phyloP scores from a whole-genome alignment of 108 stramenopile species.

The Aurantiochytrium sp. region DNA sequence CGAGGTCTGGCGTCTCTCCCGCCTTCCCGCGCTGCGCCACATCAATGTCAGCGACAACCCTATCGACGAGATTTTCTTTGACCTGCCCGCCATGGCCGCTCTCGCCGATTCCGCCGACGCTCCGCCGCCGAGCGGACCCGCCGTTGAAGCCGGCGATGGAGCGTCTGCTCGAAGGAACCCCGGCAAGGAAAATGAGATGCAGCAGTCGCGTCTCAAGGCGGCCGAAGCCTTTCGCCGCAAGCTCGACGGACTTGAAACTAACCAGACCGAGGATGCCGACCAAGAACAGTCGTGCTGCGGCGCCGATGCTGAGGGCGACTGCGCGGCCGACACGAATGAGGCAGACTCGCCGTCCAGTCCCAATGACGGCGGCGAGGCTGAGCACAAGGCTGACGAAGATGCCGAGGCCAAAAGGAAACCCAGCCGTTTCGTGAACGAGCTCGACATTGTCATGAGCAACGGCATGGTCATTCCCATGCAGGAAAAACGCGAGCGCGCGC shows the following conservation, averaged over 20 bases:
- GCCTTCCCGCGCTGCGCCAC: background rate
- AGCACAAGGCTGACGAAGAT: background rate
- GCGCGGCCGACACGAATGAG: background rate
- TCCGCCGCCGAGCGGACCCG: no score
- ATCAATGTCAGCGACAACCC: conserved; percentile 3
- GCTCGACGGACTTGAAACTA: background rate
- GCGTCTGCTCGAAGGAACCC: background rate
- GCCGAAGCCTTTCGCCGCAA: background rate
- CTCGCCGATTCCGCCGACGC: background rate
- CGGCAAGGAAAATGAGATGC: background rate
- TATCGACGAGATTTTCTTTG: background rate
- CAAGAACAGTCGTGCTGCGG: no score
- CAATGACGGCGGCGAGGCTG: background rate
- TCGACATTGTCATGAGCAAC: conserved; percentile 19
- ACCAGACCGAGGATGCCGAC: no score
- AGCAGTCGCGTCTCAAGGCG: background rate
- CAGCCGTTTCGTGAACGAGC: background rate
- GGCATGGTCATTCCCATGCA: background rate
- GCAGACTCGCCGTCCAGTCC: background rate
- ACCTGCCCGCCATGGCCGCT: background rate
- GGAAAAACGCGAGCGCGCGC: background rate
- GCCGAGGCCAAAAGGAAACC: background rate
- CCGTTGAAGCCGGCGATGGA: no score
- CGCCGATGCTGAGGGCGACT: background rate
- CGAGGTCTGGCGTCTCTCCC: background rate